Base-by-base conservation (phyloP, 495 filamentous ascomycete genomes). In the Geoglossum glabrum region DNA sequence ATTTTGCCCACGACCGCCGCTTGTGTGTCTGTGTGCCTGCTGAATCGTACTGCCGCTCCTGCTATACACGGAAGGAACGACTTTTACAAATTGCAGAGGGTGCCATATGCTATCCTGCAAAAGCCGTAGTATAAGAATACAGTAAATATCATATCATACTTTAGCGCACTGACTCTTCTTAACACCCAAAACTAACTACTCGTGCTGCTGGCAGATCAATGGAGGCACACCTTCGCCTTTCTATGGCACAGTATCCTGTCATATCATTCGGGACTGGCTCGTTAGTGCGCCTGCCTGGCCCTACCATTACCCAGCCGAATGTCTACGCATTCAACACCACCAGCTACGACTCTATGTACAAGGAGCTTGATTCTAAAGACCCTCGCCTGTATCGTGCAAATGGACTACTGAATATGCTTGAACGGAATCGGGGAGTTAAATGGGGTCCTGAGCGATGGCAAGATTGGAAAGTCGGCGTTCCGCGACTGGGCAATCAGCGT, bases 211-310 rank as follows among this genome's bases (percentile, higher is more conserved):
- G 17, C 56, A 88, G 86, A 70, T 87, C 89, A 5, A 98, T 98
- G 92, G 92, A 98, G 77, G 90, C 88, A 11, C 93, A 99, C 70
- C 81, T 95, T 23, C 84, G 84, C 33, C 82, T 99, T 28, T 82
- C 93, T 8, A 73, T 82, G 52, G 84, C 87, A 27, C 71, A 83
- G n/a, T 96, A 87, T 69, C 93, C 92, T 25, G 89, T 94, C 61
- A 92, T 97, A 63, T 96, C 90, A 17, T 99, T 99, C 70, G 93
- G 93, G 57, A 99, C 93, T 0, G 93, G 93, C 57, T 93, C 87
- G 28, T 79, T 94, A 1, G 93, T 99, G 56, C 87, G 93, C 34
- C 79, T 99, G 0, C 93, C 93, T 1, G 93, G 93, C 0, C 92
- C 93, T 0, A 82, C 83, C 17, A 90, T 95, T 61, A 80, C 79